A percentile compares a stretch with the other conserved stretches of the same genome.
Conservation (phyloP, 2,329 filamentous ascomycete genomes). For the Alternaria sp. region DNA sequence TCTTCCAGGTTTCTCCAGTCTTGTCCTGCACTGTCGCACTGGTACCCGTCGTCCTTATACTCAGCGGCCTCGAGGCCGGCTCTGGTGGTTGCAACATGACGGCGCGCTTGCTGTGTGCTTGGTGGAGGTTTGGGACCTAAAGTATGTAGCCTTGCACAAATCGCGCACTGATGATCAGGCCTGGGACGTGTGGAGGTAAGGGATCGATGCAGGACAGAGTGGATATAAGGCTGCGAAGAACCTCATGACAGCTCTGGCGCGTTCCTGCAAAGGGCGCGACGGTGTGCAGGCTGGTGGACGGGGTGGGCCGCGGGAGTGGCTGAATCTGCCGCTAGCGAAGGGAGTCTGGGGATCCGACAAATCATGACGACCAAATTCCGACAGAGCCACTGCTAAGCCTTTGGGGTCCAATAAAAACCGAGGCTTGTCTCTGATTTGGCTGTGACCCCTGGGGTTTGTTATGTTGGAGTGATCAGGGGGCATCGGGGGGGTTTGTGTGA, state of each 20-base stretch:
- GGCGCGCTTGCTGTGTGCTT: slow-evolving; percentile 30
- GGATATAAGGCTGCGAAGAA: slow-evolving; percentile 39
- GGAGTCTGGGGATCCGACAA: slow-evolving; percentile 10
- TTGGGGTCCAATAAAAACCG: slow-evolving; percentile 12
- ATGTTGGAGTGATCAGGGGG: slow-evolving; percentile 16
- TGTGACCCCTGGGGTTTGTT: slow-evolving; percentile 10
- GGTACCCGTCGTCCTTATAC: slow-evolving; percentile 48
- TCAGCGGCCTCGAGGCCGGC: slow-evolving; percentile 43
- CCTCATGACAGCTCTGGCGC: slow-evolving; percentile 35
- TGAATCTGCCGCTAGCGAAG: slow-evolving; percentile 23
- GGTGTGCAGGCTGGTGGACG: slow-evolving; percentile 21
- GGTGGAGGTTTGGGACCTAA: slow-evolving; percentile 15
- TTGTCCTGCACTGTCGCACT: slow-evolving; percentile 51
- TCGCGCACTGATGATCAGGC: slow-evolving; percentile 18
- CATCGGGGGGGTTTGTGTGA: slow-evolving; percentile 12
- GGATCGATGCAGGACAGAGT: slow-evolving; percentile 30
- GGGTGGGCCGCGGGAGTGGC: slow-evolving; percentile 42
- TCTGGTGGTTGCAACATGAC: slow-evolving; percentile 43
- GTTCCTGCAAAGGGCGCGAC: slow-evolving; percentile 20
- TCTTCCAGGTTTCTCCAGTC: slow-evolving; percentile 56
- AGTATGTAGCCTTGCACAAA: slow-evolving; percentile 16
- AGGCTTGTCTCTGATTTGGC: slow-evolving; percentile 14
- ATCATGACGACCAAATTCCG: slow-evolving; percentile 3
- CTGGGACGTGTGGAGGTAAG: slow-evolving; percentile 14
- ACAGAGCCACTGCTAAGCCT: slow-evolving; percentile 28